These are phyloP conservation scores for Leishmania lainsoni DNA, from an alignment of 208 protist genomes.

Conservation along the genomic window DNA sequence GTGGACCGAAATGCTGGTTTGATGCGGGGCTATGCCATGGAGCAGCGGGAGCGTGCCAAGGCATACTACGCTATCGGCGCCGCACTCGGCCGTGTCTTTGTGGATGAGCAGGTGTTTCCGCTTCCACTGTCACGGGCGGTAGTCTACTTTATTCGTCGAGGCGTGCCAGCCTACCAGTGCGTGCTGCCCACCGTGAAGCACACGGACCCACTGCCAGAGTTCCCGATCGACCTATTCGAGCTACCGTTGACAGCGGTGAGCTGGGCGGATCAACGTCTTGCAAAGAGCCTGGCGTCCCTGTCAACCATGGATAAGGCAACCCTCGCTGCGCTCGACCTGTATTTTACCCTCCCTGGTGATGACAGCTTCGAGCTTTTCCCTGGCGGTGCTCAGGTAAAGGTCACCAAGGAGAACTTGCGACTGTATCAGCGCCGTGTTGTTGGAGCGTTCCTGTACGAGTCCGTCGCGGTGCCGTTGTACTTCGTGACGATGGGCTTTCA, in stretches of 20 bases:
- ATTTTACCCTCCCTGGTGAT: conserved; percentile 84
- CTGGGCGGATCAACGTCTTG: conserved; percentile 63
- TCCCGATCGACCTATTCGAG: conserved; percentile 70
- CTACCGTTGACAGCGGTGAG: conserved; percentile 54
- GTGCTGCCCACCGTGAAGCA: conserved; percentile 27
- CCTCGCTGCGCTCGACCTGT: conserved; percentile 61
- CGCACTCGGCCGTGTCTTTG: conserved; percentile 78
- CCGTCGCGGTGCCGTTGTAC: conserved; percentile 63
- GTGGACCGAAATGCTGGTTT: conserved; percentile 28
- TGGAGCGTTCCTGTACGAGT: conserved; percentile 73
- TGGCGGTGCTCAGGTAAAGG: conserved; percentile 46
- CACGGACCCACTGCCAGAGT: conserved; percentile 33
- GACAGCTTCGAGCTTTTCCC: conserved; percentile 67
- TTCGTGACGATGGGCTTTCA: conserved; percentile 70
- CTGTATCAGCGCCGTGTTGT: conserved; percentile 66
- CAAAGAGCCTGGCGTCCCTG: conserved; percentile 52
- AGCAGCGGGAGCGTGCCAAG: conserved; percentile 43
- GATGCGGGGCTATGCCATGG: conserved; percentile 51
- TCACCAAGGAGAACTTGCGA: conserved; percentile 55
- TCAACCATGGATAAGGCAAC: conserved; percentile 36
- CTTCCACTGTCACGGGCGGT: conserved; percentile 71
- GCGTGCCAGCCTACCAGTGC: conserved; percentile 42
- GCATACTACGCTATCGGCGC: conserved; percentile 77
- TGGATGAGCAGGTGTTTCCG: conserved; percentile 79
- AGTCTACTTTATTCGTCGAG: conserved; percentile 62